phyloP scores from a whole-genome alignment of 495 filamentous ascomycete genomes.

The Rhypophila decipiens region DNA sequence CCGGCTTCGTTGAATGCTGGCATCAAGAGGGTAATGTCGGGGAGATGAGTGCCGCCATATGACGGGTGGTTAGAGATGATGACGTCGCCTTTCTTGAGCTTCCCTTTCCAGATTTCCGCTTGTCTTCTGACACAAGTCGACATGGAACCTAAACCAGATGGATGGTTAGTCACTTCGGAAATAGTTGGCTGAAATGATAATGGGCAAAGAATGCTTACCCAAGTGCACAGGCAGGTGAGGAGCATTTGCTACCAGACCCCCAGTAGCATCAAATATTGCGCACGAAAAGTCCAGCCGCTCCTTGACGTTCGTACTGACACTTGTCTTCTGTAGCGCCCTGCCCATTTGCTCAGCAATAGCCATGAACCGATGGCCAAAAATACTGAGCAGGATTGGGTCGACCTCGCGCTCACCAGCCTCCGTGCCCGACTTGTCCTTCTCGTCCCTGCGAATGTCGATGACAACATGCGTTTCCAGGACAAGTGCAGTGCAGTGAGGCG shows the following conservation, averaged over 20 bases:
- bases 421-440: constrained; percentile 40
- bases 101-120: constrained; percentile 87
- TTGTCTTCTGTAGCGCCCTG: constrained; percentile 89
- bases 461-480: constrained; percentile 68
- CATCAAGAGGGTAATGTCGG: constrained; percentile 91
- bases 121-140: constrained; percentile 91
- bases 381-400: constrained; percentile 87
- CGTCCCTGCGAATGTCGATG: constrained; percentile 61
- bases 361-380: constrained; percentile 98
- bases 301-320: constrained; percentile 96
- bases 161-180: neutral
- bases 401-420: constrained; percentile 48
- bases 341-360: constrained; percentile 99
- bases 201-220: constrained; percentile 27
- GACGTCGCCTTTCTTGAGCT: constrained; percentile 85
- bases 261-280: constrained; percentile 86
- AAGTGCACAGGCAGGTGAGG: constrained; percentile 93
- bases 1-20: constrained; percentile 75
- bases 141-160: constrained; percentile 48
- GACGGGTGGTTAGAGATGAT: constrained; percentile 94
- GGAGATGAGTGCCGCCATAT: constrained; percentile 74
- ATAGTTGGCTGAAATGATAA: neutral
- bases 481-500: constrained; percentile 68
- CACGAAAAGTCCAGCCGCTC: constrained; percentile 96
- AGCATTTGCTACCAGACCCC: constrained; percentile 89